A percentile compares a stretch with the other conserved stretches of the same genome.
Evolutionary conservation across 2,329 filamentous ascomycete genomes (phyloP).

Genomic region (Niveomyces coronatus): DNA sequence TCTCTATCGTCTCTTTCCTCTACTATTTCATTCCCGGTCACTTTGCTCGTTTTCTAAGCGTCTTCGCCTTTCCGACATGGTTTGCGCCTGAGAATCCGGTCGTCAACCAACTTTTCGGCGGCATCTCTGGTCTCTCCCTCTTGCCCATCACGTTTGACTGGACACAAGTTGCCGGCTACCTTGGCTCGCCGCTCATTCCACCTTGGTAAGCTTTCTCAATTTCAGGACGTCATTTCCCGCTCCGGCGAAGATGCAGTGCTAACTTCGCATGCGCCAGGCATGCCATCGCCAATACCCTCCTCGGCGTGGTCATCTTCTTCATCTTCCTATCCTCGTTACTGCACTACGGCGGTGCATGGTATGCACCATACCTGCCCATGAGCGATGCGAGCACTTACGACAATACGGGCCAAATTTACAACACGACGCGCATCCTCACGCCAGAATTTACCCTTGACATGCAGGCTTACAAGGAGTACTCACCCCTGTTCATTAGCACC

Average conservation of each 20-base stretch:
- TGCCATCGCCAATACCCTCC: slow-evolving; percentile 62
- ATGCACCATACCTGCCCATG: slow-evolving; percentile 54
- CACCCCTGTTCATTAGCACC: slow-evolving; percentile 59
- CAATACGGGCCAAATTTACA: slow-evolving; percentile 54
- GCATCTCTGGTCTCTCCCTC: slow-evolving; percentile 54
- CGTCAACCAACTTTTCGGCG: slow-evolving; percentile 65
- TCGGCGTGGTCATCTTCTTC: slow-evolving; percentile 57
- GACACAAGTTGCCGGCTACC: slow-evolving; percentile 60
- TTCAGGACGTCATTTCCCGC: too few species aligned
- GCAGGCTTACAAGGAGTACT: slow-evolving; percentile 55
- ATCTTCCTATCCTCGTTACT: slow-evolving; percentile 48
- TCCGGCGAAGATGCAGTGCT: too few species aligned
- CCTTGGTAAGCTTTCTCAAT: slow-evolving; percentile 42
- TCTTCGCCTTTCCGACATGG: slow-evolving; percentile 65
- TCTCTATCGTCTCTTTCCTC: slow-evolving; percentile 46
- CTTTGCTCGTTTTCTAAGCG: slow-evolving; percentile 57
- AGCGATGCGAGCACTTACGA: slow-evolving; percentile 62
- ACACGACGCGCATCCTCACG: slow-evolving; percentile 53
- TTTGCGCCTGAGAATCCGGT: slow-evolving; percentile 56
- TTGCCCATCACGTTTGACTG: slow-evolving; percentile 69
- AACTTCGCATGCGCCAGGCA: slow-evolving; percentile 37
- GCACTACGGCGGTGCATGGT: slow-evolving; percentile 59
- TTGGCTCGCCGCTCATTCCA: slow-evolving; percentile 57
- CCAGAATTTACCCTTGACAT: slow-evolving; percentile 51
- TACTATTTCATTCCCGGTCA: slow-evolving; percentile 64